Base-by-base conservation (phyloP, 1,139 yeast species). In the Geotrichum phurueaensis region DNA sequence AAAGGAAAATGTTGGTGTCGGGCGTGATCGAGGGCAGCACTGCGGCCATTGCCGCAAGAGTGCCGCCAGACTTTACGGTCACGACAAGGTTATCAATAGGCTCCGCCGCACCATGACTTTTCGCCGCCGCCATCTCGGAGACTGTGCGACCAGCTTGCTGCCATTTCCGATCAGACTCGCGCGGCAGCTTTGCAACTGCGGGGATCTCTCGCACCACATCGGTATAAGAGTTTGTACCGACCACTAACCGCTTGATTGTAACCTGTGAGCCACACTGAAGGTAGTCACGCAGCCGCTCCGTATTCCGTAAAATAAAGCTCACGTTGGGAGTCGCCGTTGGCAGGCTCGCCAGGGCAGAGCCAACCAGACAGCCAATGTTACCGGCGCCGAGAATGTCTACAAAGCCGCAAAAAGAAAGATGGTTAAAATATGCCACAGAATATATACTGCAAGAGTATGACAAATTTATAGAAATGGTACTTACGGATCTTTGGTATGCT, bases 51-150 rank as follows among this genome's bases (percentile, higher is more conserved):
- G 87, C 87, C 3, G 68, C 62, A 18, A 73, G 73, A 0, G 84
- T 79, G 50, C 81, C 85, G 65, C 83, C 81, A 0, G 89, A 80
- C 71, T 88, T 89, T 10, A 94, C 86, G 36, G 85, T 74, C 18
- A 87, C 76, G 1, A 87, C 75, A 64, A 87, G 70, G 67, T 86
- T 82, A 1, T 79, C 78, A 13, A 87, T 82, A 1, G 67, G 63
- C 23, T 65, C 62, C 3, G 61, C 53, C 13, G 56, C 20, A 49
- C 60, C 18, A 51, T 45, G 48, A 25, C 22, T 27, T 12, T 22
- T 43, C 25, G 10, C 31, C 22, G 10, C 31, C 22, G 9, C 22
- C 18, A 18, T 39, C 22, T 39, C 48, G 39, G 43, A 9, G 56
- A n/a, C 48, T 51, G 54, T 12, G 9, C 47, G 36, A n/a, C 3